Conservation (phyloP, 2,329 filamentous ascomycete species). For the Microdochium paspali region DNA sequence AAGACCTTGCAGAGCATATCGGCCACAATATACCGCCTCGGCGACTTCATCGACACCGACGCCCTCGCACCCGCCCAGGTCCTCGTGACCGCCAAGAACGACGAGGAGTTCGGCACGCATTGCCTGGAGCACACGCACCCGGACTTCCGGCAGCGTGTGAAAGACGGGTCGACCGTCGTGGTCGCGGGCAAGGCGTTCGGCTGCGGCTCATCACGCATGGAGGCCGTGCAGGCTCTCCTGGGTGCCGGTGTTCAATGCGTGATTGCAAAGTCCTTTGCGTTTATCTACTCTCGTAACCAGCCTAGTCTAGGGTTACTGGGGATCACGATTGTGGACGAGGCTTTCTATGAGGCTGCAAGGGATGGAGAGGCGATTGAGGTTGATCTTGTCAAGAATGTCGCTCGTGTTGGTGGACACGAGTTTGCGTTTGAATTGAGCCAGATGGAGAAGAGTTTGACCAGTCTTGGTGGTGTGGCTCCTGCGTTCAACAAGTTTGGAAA, state of each 20-base stretch:
- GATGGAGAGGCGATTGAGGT: conserved; percentile 26
- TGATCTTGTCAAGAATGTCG: conserved; percentile 14
- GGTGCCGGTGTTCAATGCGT: conserved; percentile 29
- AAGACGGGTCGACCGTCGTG: conserved; percentile 26
- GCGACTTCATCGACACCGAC: conserved; percentile 35
- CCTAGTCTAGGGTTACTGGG: conserved; percentile 33
- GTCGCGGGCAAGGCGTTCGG: conserved; percentile 36
- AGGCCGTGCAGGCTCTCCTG: conserved; percentile 29
- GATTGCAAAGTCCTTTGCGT: conserved; percentile 32
- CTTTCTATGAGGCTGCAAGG: conserved; percentile 24
- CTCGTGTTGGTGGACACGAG: conserved; percentile 12
- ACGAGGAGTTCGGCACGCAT: conserved; percentile 24
- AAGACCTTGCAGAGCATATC: conserved; percentile 9
- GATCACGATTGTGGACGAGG: conserved; percentile 26
- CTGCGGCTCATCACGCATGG: conserved; percentile 32
- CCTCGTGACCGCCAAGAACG: conserved; percentile 17
- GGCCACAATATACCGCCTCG: conserved; percentile 27
- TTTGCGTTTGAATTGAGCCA: conserved; percentile 24
- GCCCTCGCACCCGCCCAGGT: conserved; percentile 29
- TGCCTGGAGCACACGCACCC: conserved; percentile 30
- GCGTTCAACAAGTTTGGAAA: conserved; percentile 28
- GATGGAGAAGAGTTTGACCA: conserved; percentile 27
- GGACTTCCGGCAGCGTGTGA: conserved; percentile 24
- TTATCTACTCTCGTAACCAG: conserved; percentile 35
- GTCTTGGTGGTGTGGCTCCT: conserved; percentile 25